Base-by-base conservation (phyloP, 2,329 filamentous ascomycete species). In the Zymoseptoria tritici region DNA sequence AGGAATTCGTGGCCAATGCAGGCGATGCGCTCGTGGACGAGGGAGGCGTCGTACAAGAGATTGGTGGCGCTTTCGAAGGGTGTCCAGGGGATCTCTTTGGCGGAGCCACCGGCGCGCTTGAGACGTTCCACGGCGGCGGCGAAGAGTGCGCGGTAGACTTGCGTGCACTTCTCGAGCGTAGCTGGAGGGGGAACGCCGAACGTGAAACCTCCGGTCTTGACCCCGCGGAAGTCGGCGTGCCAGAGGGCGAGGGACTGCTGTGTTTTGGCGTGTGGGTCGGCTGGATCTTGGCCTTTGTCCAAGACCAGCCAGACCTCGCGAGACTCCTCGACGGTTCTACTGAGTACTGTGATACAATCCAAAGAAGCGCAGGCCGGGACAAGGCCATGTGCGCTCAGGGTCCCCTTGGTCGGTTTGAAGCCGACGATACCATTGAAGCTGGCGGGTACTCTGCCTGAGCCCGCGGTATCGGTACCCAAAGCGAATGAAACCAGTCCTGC, bases 381-480 rank as follows among this genome's bases (percentile, higher is more conserved):
- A 0, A 84, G 75, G 2, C 81, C 80, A 1, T 70, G 69, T 4
- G 78, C 75, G 9, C 79, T 80, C 4, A 83, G 70, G 0, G 80
- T 80, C 3, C 80, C 81, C 58, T 80, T 77, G 1, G 82, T 83
- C 0, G 81, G 80, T 66, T 71, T 71, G 62, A 68, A 68, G 9
- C 81, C 81, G n/a, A 80, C 75, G 13, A 83, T 75, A 24, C 79
- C 79, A 68, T 83, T 84, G 68, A 82, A 78, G 0, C 76, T 78
- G 4, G 80, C 77, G 2, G 82, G 82, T 3, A 83, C 79, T 31
- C 82, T 74, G 3, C 80, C 80, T 8, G 78, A 78, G 1, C 82
- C 82, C 1, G 81, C 81, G 4, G 82, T 84, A 64, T 84, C 82
- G 0, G 81, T 84, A 6, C 77, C 83, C 0, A 86, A 71, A 2